Conservation (phyloP, 1,139 yeast species). For the Taphrina confusa region DNA sequence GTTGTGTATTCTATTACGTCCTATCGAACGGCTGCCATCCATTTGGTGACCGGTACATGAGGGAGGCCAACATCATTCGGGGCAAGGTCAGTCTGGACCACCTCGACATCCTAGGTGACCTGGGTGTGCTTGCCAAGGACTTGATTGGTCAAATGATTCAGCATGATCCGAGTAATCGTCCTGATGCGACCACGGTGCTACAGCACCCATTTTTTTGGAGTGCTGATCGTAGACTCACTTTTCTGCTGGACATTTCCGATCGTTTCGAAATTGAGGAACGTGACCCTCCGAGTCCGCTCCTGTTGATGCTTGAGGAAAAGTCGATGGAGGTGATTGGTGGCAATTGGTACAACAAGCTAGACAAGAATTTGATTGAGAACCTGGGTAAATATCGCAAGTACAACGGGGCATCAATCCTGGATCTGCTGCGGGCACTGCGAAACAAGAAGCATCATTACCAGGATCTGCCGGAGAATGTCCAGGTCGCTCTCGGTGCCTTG, state of each 20-base stretch:
- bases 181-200: conserved; percentile 66
- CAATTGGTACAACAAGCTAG: conserved; percentile 81
- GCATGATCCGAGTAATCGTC: conserved; percentile 68
- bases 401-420: conserved; percentile 74
- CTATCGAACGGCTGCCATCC: conserved; percentile 88
- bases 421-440: conserved; percentile 80
- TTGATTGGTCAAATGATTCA: conserved; percentile 71
- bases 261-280: conserved; percentile 83
- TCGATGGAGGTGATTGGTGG: conserved; percentile 58
- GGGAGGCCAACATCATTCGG: conserved; percentile 86
- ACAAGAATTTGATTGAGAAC: conserved; percentile 69
- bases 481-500: conserved; percentile 66
- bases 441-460: conserved; percentile 77
- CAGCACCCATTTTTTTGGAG: conserved; percentile 91
- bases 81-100: conserved; percentile 62
- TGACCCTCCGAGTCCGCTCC: conserved; percentile 76
- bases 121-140: conserved; percentile 66
- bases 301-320: conserved; percentile 60
- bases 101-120: conserved; percentile 50
- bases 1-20: conserved; percentile 89
- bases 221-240: conserved; percentile 71
- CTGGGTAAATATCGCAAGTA: conserved; percentile 90
- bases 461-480: conserved; percentile 68
- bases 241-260: conserved; percentile 82
- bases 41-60: conserved; percentile 80